Evolutionary conservation across 495 filamentous ascomycete genomes (phyloP).

Genomic region (Pseudotulostoma volvatum): DNA sequence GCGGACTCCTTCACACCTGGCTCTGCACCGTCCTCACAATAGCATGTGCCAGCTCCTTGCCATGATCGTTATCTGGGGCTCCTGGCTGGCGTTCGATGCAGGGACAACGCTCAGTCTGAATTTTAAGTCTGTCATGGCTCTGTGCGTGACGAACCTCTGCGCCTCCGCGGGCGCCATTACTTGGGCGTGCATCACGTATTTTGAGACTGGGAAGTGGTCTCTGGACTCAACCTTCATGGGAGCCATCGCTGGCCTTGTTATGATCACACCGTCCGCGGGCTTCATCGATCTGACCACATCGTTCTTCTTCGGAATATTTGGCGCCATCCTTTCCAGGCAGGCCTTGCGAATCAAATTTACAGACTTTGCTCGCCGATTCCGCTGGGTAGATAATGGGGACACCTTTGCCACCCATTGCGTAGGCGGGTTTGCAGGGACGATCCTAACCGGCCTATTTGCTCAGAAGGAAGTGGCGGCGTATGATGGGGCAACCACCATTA

Average conservation of each 20-base stretch:
- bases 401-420: conserved; percentile 32
- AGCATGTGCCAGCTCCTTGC: conserved; percentile 32
- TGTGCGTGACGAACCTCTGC: conserved; percentile 33
- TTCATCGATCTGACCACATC: conserved; percentile 28
- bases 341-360: conserved; percentile 33
- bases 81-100: conserved; percentile 40
- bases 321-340: conserved; percentile 27
- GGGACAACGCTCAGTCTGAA: conserved; percentile 30
- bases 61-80: conserved; percentile 37
- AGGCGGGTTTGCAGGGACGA: conserved; percentile 24
- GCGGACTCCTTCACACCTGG: conserved; percentile 25
- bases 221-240: conserved; percentile 33
- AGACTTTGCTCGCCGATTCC: conserved; percentile 14
- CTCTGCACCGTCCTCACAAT: conserved; percentile 31
- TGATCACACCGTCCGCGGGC: conserved; percentile 33
- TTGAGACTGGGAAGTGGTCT: conserved; percentile 29
- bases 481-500: conserved; percentile 19
- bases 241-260: conserved; percentile 32
- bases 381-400: conserved; percentile 32
- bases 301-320: conserved; percentile 28
- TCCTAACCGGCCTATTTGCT: conserved; percentile 23
- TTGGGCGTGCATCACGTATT: conserved; percentile 31
- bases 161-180: conserved; percentile 17
- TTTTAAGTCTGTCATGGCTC: conserved; percentile 30
- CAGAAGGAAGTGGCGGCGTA: conserved; percentile 24